A percentile compares a stretch with the other conserved stretches of the same genome.
phyloP scores from a whole-genome alignment of 2,329 filamentous ascomycete genomes.

The Aspergillus jensenii region DNA sequence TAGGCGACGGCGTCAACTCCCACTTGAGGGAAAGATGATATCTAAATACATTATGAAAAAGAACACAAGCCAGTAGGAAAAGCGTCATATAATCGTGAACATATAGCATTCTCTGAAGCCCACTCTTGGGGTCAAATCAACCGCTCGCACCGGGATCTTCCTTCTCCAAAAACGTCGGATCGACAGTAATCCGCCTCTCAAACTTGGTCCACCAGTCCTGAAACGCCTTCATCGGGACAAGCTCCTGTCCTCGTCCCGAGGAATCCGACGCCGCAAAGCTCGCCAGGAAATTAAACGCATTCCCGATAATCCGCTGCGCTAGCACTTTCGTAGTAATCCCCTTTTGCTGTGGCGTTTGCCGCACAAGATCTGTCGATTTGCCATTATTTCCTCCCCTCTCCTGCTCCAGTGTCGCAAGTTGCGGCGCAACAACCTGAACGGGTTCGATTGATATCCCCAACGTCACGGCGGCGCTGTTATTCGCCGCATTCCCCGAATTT shows the following conservation, averaged over 20 bases:
- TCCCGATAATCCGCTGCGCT: slow-evolving; percentile 91
- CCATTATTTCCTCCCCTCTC: slow-evolving; percentile 24
- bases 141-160: slow-evolving; percentile 48
- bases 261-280: slow-evolving; percentile 70
- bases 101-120: not conserved
- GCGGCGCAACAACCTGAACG: slow-evolving; percentile 66
- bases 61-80: not conserved
- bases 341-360: slow-evolving; percentile 28
- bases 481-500: slow-evolving; percentile 22
- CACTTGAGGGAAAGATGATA: not conserved
- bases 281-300: slow-evolving; percentile 94
- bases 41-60: not conserved
- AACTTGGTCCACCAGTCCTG: slow-evolving; percentile 99
- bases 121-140: slow-evolving; percentile 1
- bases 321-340: slow-evolving; percentile 70
- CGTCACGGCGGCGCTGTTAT: slow-evolving; percentile 55
- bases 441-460: slow-evolving; percentile 83
- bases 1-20: not conserved
- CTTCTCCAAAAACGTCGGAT: slow-evolving; percentile 85
- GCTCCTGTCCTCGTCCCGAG: slow-evolving; percentile 65
- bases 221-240: slow-evolving; percentile 91
- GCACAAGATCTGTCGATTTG: slow-evolving; percentile 31
- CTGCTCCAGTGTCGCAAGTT: slow-evolving; percentile 60
- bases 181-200: slow-evolving; percentile 77
- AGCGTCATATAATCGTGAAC: not conserved